Percentiles rank a stretch among this genome's conserved stretches.
Conservation (phyloP, 306 rosid species). For the Crataegus laevigata region DNA sequence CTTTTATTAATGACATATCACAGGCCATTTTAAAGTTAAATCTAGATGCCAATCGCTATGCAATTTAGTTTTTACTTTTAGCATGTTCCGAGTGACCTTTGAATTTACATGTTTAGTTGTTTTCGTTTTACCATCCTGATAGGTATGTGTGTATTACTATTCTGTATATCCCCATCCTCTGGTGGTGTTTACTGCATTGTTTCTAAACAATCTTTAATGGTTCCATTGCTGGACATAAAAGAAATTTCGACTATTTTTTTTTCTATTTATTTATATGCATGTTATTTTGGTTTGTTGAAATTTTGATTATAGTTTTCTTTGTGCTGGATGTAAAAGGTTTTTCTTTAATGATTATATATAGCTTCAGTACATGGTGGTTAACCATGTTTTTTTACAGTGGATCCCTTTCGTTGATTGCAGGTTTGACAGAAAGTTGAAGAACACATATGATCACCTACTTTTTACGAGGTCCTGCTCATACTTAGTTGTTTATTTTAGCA, state of each 20-base stretch:
- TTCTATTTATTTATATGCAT: too few species aligned
- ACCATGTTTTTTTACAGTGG: too few species aligned
- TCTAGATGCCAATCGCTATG: neutral
- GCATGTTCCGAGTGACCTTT: neutral
- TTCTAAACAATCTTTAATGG: neutral
- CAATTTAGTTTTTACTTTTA: neutral
- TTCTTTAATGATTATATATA: too few species aligned
- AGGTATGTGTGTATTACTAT: neutral
- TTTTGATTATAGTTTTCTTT: too few species aligned
- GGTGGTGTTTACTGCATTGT: too few species aligned
- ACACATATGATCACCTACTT: conserved; percentile 87
- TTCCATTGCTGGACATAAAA: too few species aligned
- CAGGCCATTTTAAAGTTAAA: conserved; percentile 45
- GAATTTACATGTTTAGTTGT: neutral
- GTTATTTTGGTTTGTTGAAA: too few species aligned
- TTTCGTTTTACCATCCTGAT: neutral
- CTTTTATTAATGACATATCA: conserved; percentile 57
- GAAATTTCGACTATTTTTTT: too few species aligned
- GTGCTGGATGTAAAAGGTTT: too few species aligned
- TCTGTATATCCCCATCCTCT: neutral
- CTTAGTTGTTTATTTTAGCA: conserved; percentile 1
- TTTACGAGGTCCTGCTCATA: conserved; percentile 78
- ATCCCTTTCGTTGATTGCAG: conserved; percentile 33
- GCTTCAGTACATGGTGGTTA: too few species aligned
- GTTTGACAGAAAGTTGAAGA: conserved; percentile 96